Percentiles rank a stretch among this genome's conserved stretches.
These are phyloP conservation scores for Candida insectorum DNA, from an alignment of 805 yeast genomes.

Conservation along the genomic window DNA sequence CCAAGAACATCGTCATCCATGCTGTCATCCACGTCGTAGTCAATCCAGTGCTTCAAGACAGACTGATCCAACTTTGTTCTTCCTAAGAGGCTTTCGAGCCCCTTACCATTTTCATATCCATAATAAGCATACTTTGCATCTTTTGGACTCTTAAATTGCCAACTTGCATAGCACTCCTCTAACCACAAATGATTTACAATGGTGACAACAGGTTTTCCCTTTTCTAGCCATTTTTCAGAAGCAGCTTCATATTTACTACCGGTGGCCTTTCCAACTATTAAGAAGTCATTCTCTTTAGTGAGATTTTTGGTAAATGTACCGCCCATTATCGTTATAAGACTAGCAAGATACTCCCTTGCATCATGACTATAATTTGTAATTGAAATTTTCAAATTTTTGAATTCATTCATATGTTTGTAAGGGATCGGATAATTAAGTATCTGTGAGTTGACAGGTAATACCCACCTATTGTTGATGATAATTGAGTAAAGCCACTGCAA, in stretches of 20 bases:
- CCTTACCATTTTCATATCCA: constrained; percentile 34
- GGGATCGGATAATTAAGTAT: constrained; percentile 73
- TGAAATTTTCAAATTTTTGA: constrained; percentile 55
- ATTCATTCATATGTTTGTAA: constrained; percentile 46
- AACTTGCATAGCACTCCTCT: constrained; percentile 67
- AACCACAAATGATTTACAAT: constrained; percentile 84
- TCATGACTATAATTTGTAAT: constrained; percentile 85
- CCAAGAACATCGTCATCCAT: constrained; percentile 20
- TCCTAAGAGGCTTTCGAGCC: constrained; percentile 49
- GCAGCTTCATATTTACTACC: constrained; percentile 83
- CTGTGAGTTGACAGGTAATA: constrained; percentile 48
- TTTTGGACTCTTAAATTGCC: constrained; percentile 50
- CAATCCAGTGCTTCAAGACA: constrained; percentile 38
- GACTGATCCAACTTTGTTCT: constrained; percentile 42
- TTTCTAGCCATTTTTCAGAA: constrained; percentile 50
- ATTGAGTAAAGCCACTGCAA: constrained; percentile 74
- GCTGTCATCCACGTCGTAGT: constrained; percentile 12
- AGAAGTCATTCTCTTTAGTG: constrained; percentile 63
- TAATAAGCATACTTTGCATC: constrained; percentile 47
- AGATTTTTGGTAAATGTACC: constrained; percentile 70
- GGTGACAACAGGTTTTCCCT: constrained; percentile 31
- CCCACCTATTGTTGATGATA: constrained; percentile 53
- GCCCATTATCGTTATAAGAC: constrained; percentile 64
- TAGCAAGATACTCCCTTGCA: constrained; percentile 68
- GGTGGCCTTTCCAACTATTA: constrained; percentile 60